Evolutionary conservation across 1,284 basidiomycete genomes (phyloP).

Genomic region (Cutaneotrichosporon cyanovorans): DNA sequence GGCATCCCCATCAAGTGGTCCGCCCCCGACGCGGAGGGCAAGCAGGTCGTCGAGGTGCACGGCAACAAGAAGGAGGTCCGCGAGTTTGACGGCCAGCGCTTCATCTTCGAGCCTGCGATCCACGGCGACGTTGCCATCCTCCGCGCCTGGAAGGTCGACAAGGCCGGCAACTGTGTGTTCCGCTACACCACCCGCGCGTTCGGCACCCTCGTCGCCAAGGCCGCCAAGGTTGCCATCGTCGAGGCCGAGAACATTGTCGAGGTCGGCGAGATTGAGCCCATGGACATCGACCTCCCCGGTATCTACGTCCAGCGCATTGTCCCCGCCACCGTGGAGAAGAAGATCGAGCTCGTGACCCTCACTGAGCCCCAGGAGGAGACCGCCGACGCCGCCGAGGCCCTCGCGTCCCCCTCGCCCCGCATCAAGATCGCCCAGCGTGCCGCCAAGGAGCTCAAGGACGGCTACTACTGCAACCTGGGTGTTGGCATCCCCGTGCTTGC

Average conservation of each 20-base stretch:
- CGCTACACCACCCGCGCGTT: conserved; percentile 86
- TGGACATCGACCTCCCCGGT: conserved; percentile 71
- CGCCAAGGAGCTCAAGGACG: conserved; percentile 83
- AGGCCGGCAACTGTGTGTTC: conserved; percentile 78
- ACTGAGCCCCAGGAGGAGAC: conserved; percentile 26
- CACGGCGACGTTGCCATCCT: conserved; percentile 82
- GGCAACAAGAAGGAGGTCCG: conserved; percentile 72
- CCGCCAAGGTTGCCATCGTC: conserved; percentile 83
- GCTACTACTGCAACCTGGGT: conserved; percentile 69
- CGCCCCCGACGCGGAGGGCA: conserved; percentile 27
- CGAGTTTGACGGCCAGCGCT: conserved; percentile 73
- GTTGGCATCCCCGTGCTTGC: conserved; percentile 90
- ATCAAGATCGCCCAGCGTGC: conserved; percentile 71
- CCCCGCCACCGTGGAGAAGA: conserved; percentile 65
- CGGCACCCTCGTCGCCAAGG: conserved; percentile 75
- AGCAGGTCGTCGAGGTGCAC: conserved; percentile 53
- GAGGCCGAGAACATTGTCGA: conserved; percentile 93
- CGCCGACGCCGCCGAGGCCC: conserved; percentile 8
- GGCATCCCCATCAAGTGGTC: conserved; percentile 55
- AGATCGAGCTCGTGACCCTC: conserved; percentile 65
- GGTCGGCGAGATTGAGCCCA: conserved; percentile 71
- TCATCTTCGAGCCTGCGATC: conserved; percentile 80
- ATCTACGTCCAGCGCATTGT: conserved; percentile 85
- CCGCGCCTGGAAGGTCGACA: conserved; percentile 91
- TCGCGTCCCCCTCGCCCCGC: conserved; percentile 40